Evolutionary conservation across 305 asterid species (phyloP), one percentile per base, ranked within the genome.

Genomic region (Galium porrigens): DNA sequence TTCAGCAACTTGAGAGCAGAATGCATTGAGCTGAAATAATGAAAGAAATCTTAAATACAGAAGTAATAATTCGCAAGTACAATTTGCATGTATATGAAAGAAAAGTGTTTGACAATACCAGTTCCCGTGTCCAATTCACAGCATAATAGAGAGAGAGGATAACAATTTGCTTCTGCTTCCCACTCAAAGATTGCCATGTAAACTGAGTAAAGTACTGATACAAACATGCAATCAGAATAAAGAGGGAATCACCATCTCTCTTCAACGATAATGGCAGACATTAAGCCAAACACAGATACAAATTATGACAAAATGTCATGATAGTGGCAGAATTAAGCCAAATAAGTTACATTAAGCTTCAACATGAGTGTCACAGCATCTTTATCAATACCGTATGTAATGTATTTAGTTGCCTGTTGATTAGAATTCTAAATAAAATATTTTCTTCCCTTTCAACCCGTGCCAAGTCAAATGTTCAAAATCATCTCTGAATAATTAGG

Each of bases 61-160:
- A 36, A 20, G 30, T 18, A 46, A 66, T 25, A 36, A 27, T 22
- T 27, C 17, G 44, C 68, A 61, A 51, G n/a, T 39, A 63, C 68
- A 10, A 7, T 20, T 22, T 53, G 54, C 54, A 48, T 27, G 30
- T 51, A 14, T 58, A 9, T 44, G 6, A 42, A 48, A 64, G 49
- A 32, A 52, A 46, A 52, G 17, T 65, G 53, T 58, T 14, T 48
- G 70, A 76, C 41, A 58, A 72, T 67, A 89, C 96, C 84, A 89
- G 86, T 80, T 89, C 96, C 72, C 94, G 78, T 44, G 87, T 84
- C 96, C 96, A 86, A 77, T 86, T 89, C 79, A 87, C 85, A 67
- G 94, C 94, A 73, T 82, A 89, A 79, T 75, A 84, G 73, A 86
- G 86, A 77, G 86, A 89, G 64, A 85, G 84, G 65, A 85, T 73